These are phyloP conservation scores for Quercus alba DNA, from an alignment of 306 rosid genomes.

Conservation along the genomic window DNA sequence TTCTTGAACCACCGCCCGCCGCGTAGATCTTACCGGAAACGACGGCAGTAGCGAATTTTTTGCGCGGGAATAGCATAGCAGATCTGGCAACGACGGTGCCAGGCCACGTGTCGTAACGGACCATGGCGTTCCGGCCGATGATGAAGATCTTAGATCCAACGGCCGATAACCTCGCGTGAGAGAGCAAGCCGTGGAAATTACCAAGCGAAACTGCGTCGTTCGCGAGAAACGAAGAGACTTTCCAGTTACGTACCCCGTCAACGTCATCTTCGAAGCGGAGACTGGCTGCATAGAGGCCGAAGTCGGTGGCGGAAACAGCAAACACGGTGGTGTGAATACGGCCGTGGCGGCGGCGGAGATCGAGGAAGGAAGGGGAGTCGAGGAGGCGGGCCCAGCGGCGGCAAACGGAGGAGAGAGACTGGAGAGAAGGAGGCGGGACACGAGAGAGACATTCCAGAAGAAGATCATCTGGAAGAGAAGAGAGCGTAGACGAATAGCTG, in stretches of 20 bases:
- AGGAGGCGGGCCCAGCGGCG: conserved; percentile 58
- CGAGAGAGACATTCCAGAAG: conserved; percentile 58
- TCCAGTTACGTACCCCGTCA: conserved; percentile 24
- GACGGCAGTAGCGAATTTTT: conserved; percentile 57
- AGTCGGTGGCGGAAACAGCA: conserved; percentile 45
- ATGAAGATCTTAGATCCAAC: conserved; percentile 48
- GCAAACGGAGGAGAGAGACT: conserved; percentile 52
- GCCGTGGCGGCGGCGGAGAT: conserved; percentile 49
- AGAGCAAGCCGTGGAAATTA: conserved; percentile 31
- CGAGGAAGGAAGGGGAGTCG: conserved; percentile 44
- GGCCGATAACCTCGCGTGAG: conserved; percentile 54
- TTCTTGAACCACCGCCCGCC: conserved; percentile 49
- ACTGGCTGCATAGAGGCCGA: conserved; percentile 42
- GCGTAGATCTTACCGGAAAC: conserved; percentile 52
- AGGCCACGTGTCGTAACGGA: conserved; percentile 62
- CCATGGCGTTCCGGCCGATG: conserved; percentile 49
- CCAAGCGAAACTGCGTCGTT: conserved; percentile 29
- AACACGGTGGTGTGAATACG: conserved; percentile 41
- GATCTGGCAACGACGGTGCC: conserved; percentile 36
- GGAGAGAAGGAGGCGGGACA: conserved; percentile 44
- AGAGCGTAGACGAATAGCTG: conserved; percentile 30
- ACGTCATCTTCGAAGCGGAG: conserved; percentile 19
- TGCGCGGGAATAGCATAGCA: conserved; percentile 45
- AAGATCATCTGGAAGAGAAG: conserved; percentile 68
- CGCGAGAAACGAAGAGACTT: conserved; percentile 31